Conservation (phyloP, 192 early-diverging fungal genomes). For the Backusella australiensis region DNA sequence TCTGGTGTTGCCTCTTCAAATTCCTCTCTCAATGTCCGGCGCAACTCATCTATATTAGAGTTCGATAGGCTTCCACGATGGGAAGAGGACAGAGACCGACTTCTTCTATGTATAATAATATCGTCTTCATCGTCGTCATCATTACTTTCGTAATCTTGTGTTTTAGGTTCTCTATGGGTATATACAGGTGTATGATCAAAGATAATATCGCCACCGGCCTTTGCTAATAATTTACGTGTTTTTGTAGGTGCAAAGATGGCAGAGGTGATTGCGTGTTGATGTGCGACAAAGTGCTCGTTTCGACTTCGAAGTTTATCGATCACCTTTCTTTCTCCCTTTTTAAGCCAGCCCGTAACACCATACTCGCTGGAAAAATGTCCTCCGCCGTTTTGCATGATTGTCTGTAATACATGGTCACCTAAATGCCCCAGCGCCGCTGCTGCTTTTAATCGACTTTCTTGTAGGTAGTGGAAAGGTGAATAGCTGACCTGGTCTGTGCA, state of each 20-base stretch:
- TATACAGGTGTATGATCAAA: slow-evolving; percentile 47
- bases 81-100: background rate
- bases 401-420: slow-evolving; percentile 18
- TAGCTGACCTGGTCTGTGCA: slow-evolving; percentile 42
- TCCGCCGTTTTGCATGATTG: slow-evolving; percentile 8
- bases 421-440: slow-evolving; percentile 16
- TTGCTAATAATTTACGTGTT: slow-evolving; percentile 57
- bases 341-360: slow-evolving; percentile 22
- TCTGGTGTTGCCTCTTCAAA: slow-evolving; percentile 9
- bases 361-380: background rate
- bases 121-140: background rate
- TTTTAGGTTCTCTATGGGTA: slow-evolving; percentile 19
- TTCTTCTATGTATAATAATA: background rate
- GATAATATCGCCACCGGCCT: slow-evolving; percentile 43
- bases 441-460: slow-evolving; percentile 28
- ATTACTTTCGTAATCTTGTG: background rate
- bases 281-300: slow-evolving; percentile 45
- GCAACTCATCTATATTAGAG: background rate
- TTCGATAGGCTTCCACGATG: background rate
- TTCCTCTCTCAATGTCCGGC: background rate
- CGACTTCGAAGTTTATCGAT: slow-evolving; percentile 26
- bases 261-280: slow-evolving; percentile 52
- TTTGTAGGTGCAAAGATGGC: slow-evolving; percentile 64
- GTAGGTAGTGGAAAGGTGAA: slow-evolving; percentile 16
- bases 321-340: slow-evolving; percentile 18